Percentiles rank a stretch among this genome's conserved stretches.
Conservation (phyloP, 2,329 filamentous ascomycete species). For the Xylariaceae sp. region DNA sequence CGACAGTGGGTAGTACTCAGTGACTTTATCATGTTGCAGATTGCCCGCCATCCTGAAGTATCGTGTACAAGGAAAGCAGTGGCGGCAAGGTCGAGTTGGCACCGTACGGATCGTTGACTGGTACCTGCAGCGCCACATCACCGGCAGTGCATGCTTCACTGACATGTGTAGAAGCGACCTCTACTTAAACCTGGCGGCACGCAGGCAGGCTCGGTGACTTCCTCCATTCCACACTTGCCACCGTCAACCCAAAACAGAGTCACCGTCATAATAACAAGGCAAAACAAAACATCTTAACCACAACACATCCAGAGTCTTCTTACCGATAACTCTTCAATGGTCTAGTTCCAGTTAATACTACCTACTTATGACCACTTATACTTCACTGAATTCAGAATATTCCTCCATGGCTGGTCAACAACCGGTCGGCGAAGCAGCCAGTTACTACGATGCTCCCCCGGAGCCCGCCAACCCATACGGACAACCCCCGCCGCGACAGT, state of each 20-base stretch:
- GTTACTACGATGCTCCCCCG: conserved; percentile 23
- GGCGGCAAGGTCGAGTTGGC: neutral
- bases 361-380: neutral
- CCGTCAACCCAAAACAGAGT: conserved; percentile 6
- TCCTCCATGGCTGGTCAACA: conserved; percentile 14
- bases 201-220: neutral
- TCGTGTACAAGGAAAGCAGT: neutral
- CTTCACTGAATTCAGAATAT: neutral
- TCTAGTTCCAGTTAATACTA: neutral
- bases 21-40: conserved; percentile 16
- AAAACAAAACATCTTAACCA: too few relatives aligned
- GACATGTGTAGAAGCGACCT: neutral
- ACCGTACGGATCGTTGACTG: neutral
- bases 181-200: neutral
- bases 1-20: conserved; percentile 1
- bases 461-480: conserved; percentile 18
- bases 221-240: conserved; percentile 12
- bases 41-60: conserved; percentile 3
- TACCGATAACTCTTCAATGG: too few relatives aligned
- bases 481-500: conserved; percentile 19
- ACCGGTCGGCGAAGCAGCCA: conserved; percentile 22
- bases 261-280: neutral
- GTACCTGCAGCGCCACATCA: conserved; percentile 1
- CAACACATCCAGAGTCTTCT: too few relatives aligned
- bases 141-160: neutral